These are phyloP conservation scores for Tetrahymena borealis DNA, from an alignment of 73 alveolate genomes.

Conservation along the genomic window DNA sequence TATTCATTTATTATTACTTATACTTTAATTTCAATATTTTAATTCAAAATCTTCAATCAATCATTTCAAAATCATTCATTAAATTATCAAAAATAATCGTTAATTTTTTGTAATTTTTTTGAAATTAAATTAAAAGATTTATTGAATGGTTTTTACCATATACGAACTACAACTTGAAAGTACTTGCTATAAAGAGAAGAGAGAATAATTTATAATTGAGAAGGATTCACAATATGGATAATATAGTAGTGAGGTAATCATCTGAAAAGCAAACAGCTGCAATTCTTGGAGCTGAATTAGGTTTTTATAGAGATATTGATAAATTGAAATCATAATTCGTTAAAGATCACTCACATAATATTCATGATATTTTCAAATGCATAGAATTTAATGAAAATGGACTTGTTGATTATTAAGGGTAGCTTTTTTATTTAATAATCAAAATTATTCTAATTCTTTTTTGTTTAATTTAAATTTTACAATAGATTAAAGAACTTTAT, in stretches of 20 bases:
- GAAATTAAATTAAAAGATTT: background rate
- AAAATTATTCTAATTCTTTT: background rate
- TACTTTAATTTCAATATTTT: too few relatives aligned
- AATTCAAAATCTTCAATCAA: too few relatives aligned
- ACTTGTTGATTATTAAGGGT: background rate
- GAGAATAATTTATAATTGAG: background rate
- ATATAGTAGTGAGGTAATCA: background rate
- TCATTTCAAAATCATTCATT: too few relatives aligned
- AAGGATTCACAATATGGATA: background rate
- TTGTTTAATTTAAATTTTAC: too few relatives aligned
- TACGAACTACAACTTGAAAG: background rate
- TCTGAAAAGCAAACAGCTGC: background rate
- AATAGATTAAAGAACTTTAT: background rate
- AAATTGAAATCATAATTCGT: background rate
- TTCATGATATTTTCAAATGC: background rate
- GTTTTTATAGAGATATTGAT: background rate
- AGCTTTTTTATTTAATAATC: background rate
- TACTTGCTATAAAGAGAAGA: background rate
- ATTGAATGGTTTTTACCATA: background rate
- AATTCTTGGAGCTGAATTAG: background rate
- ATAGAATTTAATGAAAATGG: background rate
- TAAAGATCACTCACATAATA: background rate
- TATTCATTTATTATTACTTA: too few relatives aligned
- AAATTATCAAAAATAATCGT: too few relatives aligned
- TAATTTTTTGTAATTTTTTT: background rate